Base-by-base conservation (phyloP, 139 green algal genomes). In the Chlamydomonas sp. region DNA sequence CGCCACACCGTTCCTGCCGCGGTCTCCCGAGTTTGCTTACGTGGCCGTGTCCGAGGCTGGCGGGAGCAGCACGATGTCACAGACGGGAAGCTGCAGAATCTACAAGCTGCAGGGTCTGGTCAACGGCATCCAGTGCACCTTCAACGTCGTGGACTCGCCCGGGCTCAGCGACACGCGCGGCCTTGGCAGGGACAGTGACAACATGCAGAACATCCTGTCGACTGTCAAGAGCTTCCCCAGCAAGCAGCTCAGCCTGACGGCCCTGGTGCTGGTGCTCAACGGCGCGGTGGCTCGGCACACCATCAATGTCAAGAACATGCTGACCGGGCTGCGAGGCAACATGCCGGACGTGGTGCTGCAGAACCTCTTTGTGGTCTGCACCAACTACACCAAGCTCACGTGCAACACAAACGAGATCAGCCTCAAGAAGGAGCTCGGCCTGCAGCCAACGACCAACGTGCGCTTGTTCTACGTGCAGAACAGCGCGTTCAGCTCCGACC, bases 281-380 rank as follows among this genome's bases (percentile, higher is more conserved):
- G 43, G 43, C 13, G 13, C 43, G 43, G 43, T 16, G 13, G 13
- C 13, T 13, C 43, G 43, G 43, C 43, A 54, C 43, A 54, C 43
- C 43, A 54, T 54, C 43, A 54, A 54, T 16, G 43, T 54, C 13
- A 54, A 54, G 43, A 13, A 54, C 43, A 54, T 54, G 43, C 16
- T 54, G 43, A 54, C 13, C 43, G 43, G 43, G 13, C 43, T 54
- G 43, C 43, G 43, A 16, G 43, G 43, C 43, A 54, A 54, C 43
- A 54, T 54, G 43, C 43, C 43, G 13, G 43, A 54, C 43, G 43
- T 54, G 13, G 13, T 54, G 43, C 43, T 54, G 43, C 43, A 54
- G 13, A 54, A 54, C 43, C 43, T 54, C 13, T 54, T 54, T 54
- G 43, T 54, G 43, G 43, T 54, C 43, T 54, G 43, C 43, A 54